A percentile compares a stretch with the other conserved stretches of the same genome.
Evolutionary conservation across 2,329 filamentous ascomycete species (phyloP).

Genomic region (Alternaria angustiovoidea): DNA sequence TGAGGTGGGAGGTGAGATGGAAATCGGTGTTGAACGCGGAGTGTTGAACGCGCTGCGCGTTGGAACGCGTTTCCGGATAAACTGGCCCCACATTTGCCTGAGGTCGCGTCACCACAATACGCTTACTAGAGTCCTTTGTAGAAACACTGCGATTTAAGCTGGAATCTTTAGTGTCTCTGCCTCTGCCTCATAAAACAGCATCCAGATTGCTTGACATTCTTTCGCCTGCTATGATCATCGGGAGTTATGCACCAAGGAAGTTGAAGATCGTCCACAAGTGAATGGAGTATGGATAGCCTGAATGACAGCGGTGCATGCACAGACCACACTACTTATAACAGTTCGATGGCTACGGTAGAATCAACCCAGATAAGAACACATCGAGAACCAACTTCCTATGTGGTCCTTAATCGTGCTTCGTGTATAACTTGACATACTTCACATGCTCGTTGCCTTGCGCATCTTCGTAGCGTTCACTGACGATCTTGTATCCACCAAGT

Average conservation of each 20-base stretch:
- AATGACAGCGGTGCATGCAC: background rate
- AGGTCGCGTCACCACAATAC: background rate
- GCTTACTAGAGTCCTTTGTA: background rate
- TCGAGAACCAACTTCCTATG: background rate
- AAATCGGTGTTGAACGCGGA: background rate
- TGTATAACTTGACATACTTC: conserved; percentile 45
- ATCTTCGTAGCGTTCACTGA: conserved; percentile 40
- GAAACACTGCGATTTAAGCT: background rate
- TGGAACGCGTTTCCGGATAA: background rate
- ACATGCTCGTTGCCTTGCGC: conserved; percentile 41
- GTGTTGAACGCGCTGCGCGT: background rate
- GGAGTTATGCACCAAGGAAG: background rate
- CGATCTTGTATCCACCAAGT: conserved; percentile 44
- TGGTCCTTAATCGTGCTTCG: conserved; percentile 26
- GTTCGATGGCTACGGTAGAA: background rate
- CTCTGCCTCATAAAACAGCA: no score
- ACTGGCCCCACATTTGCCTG: background rate
- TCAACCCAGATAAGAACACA: background rate
- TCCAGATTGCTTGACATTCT: background rate
- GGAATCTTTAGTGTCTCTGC: no score
- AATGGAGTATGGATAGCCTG: background rate
- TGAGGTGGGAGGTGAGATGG: background rate
- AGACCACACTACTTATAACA: background rate
- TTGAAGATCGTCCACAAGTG: background rate
- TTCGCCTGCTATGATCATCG: background rate